Evolutionary conservation across 2,329 filamentous ascomycete species (phyloP), one percentile per base, ranked within the genome.

Genomic region (Pleurostoma richardsiae): DNA sequence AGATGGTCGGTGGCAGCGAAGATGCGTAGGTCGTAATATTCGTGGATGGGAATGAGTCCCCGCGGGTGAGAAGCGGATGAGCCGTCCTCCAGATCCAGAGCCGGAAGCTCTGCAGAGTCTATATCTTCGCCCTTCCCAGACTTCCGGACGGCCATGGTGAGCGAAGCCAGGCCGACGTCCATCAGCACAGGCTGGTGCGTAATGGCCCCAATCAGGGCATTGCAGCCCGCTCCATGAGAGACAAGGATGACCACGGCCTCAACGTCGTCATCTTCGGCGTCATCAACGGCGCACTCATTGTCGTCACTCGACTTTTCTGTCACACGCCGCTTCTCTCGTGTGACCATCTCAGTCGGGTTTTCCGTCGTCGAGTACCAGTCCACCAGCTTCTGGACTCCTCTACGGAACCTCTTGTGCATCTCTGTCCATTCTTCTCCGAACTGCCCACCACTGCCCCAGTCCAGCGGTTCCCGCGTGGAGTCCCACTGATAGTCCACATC

Each of bases 401-500:
- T 80, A 36, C 90, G 80, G 59, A 97, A 96, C 27, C 94, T 81
- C 61, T 85, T 85, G 66, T 99, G 94, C 94, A 99, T 97, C 4
- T 83, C 76, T 30, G 89, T 87, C 94, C 94, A 99, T 66, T 97
- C 94, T 66, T 99, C 94, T 1, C 89, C 90, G 56, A 89, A 88
- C 40, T 85, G 79, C 38, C 92, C 94, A 7, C 92, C 92, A 57
- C 90, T 84, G 5, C 91, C 92, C 87, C 94, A 97, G 52, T 84
- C 75, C 40, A 89, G 76, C 0, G 88, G 82, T 3, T 78, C 71
- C 10, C 87, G 79, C 76, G 91, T 92, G 49, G 91, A 96, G 60
- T 99, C 91, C 92, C 94, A 99, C 57, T 92, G 87, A 59, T 89
- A 95, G 65, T 99, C 94, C n/a, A 96, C 77, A 43, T 87, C 79